phyloP scores from a whole-genome alignment of 176 grass and related monocot species.

The barley (Hordeum vulgare) region MorexV3_pseudomolecules_assembly NC_058524.1:454113300-454113799 shows the following conservation, averaged over 20 bases:
- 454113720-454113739: neutral
- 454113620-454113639: neutral
- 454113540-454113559: neutral
- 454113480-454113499: neutral
- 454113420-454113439: slow-evolving; percentile 22
- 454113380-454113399: slow-evolving; percentile 6
- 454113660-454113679: neutral
- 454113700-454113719: neutral
- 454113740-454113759: too few relatives aligned
- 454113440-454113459: neutral
- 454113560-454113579: neutral
- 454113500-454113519: neutral
- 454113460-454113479: neutral
- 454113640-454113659: slow-evolving; percentile 23
- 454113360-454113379: slow-evolving; percentile 4
- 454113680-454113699: neutral
- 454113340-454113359: slow-evolving; percentile 18
- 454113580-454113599: neutral
- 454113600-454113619: neutral
- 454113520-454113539: neutral
- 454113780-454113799: too few relatives aligned
- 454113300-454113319: slow-evolving; percentile 3
- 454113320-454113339: neutral
- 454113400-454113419: slow-evolving; percentile 23
- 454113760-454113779: too few relatives aligned